Conservation (phyloP, 2,329 filamentous ascomycete species). For the Thermoascus crustaceus region DNA sequence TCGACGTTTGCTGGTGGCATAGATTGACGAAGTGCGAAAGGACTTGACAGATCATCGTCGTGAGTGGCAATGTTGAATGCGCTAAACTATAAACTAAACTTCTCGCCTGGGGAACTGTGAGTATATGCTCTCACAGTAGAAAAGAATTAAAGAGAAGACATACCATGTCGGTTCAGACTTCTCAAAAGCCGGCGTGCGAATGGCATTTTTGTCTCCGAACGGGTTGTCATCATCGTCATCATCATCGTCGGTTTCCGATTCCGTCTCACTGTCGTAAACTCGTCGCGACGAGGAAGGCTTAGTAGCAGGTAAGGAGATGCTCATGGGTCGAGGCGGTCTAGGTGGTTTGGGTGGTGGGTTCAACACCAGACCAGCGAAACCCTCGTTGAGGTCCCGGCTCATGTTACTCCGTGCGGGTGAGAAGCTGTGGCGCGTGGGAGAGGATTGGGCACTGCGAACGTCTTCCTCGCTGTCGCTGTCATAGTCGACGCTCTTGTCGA, state of each 20-base stretch:
- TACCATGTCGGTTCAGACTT: constrained; percentile 28
- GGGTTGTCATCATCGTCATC: constrained; percentile 79
- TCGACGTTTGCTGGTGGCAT: no score
- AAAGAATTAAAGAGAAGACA: no score
- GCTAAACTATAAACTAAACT: no score
- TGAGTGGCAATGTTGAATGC: no score
- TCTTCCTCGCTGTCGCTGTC: constrained; percentile 60
- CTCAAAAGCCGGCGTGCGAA: constrained; percentile 26
- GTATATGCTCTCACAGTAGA: no score
- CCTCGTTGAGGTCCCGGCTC: constrained; percentile 19
- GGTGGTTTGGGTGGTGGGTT: constrained; percentile 28
- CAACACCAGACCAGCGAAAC: constrained; percentile 27
- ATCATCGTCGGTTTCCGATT: constrained; percentile 43
- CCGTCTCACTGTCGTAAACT: constrained; percentile 49
- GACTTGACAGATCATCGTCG: no score
- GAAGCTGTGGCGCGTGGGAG: constrained; percentile 9
- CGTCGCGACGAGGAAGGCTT: constrained; percentile 13
- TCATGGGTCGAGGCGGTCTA: constrained; percentile 53
- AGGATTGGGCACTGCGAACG: constrained; percentile 22
- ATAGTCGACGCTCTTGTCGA: constrained; percentile 58
- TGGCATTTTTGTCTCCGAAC: constrained; percentile 73
- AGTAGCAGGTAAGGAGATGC: constrained; percentile 32
- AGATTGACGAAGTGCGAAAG: no score
- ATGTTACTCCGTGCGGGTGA: constrained; percentile 9
- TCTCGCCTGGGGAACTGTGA: no score